phyloP scores from a whole-genome alignment of 352 stramenopile genomes.

The Phytophthora europaea region DNA sequence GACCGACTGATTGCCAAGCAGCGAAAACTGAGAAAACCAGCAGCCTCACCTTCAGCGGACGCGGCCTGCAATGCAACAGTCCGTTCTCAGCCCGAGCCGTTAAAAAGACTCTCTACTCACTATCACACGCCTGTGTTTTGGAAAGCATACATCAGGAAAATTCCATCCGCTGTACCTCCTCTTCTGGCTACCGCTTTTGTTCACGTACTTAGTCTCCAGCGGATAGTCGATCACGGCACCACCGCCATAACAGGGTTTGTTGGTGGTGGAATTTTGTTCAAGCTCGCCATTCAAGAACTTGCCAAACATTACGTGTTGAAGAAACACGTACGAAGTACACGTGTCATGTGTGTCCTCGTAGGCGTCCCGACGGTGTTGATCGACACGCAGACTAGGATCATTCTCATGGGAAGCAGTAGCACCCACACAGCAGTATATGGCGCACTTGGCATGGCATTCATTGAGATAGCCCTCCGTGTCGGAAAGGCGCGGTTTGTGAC shows the following conservation, averaged over 20 bases:
- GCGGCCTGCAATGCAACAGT: neutral
- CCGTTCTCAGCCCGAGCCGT: neutral
- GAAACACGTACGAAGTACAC: slow-evolving; percentile 31
- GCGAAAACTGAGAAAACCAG: neutral
- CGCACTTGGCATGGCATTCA: slow-evolving; percentile 31
- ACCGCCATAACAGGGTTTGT: slow-evolving; percentile 18
- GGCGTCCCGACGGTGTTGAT: slow-evolving; percentile 49
- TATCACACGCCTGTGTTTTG: slow-evolving; percentile 1
- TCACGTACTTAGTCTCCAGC: slow-evolving; percentile 23
- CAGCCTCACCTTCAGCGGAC: too few relatives aligned
- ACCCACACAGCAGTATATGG: slow-evolving; percentile 18
- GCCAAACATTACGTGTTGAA: slow-evolving; percentile 35
- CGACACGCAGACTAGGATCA: slow-evolving; percentile 49
- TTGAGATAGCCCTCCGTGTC: slow-evolving; percentile 39
- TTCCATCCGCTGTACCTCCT: neutral
- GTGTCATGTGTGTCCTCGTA: slow-evolving; percentile 41
- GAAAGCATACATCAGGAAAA: slow-evolving; percentile 4
- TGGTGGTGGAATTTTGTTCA: slow-evolving; percentile 35
- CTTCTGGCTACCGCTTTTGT: slow-evolving; percentile 33
- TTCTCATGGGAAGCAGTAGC: slow-evolving; percentile 34
- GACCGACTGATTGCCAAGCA: slow-evolving; percentile 7
- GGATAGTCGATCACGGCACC: slow-evolving; percentile 11
- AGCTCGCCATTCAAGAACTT: slow-evolving; percentile 43
- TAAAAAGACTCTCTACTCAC: neutral
- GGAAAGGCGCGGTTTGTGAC: slow-evolving; percentile 33